These are phyloP conservation scores for Filobasidium floriforme DNA, from an alignment of 768 basidiomycete species.

Conservation along the genomic window DNA sequence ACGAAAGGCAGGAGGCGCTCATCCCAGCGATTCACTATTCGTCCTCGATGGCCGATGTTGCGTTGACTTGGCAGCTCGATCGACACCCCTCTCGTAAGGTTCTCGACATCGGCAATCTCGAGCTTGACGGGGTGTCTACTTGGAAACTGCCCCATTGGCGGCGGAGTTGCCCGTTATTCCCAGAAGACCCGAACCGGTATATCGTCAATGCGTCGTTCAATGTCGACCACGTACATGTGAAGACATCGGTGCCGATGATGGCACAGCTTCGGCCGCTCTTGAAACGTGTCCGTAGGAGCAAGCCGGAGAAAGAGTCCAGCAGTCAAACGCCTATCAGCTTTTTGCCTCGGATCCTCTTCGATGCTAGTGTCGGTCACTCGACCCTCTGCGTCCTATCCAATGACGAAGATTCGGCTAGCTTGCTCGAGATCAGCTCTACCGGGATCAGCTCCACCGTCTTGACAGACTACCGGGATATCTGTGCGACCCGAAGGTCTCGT, in stretches of 20 bases:
- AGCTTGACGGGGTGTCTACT: background rate
- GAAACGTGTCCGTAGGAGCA: background rate
- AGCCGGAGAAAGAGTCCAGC: too few species aligned
- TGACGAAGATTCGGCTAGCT: background rate
- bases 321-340: too few species aligned
- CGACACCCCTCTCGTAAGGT: background rate
- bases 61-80: background rate
- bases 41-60: background rate
- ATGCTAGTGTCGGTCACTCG: background rate
- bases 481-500: background rate
- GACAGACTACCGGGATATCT: background rate
- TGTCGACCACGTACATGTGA: background rate
- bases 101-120: background rate
- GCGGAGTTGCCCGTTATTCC: background rate
- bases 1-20: background rate
- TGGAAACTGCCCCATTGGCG: background rate
- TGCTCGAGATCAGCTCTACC: background rate
- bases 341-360: background rate
- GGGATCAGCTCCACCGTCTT: background rate
- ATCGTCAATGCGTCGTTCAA: background rate
- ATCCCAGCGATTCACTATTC: background rate
- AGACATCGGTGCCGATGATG: slow-evolving; percentile 2
- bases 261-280: background rate
- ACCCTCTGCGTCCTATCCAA: background rate
- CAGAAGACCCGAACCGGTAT: background rate